A percentile compares a stretch with the other conserved stretches of the same genome.
Conservation (phyloP, 2,329 filamentous ascomycete genomes). For the Alternaria tenuissima region DNA sequence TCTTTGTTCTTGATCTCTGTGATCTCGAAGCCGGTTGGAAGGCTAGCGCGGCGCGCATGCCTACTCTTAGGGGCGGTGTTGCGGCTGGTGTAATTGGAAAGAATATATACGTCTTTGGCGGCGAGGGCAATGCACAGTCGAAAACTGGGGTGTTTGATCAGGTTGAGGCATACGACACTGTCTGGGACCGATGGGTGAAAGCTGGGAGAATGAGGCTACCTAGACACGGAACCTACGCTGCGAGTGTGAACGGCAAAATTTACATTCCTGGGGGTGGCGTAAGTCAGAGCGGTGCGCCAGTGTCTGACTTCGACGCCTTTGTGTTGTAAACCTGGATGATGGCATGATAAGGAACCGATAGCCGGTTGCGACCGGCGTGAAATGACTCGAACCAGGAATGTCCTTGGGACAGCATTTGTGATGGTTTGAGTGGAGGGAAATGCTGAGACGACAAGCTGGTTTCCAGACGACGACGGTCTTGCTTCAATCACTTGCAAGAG, state of each 20-base stretch:
- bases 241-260: slow-evolving; percentile 26
- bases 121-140: slow-evolving; percentile 30
- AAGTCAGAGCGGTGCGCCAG: slow-evolving; percentile 22
- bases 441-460: background rate
- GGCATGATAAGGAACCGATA: background rate
- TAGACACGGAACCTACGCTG: slow-evolving; percentile 38
- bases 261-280: slow-evolving; percentile 39
- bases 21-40: slow-evolving; percentile 31
- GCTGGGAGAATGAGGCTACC: slow-evolving; percentile 29
- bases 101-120: slow-evolving; percentile 39
- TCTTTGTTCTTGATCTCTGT: slow-evolving; percentile 35
- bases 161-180: slow-evolving; percentile 33
- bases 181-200: slow-evolving; percentile 26
- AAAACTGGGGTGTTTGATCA: slow-evolving; percentile 30
- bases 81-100: slow-evolving; percentile 26
- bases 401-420: background rate
- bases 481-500: background rate
- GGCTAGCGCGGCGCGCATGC: slow-evolving; percentile 27
- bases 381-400: background rate
- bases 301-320: slow-evolving; percentile 31
- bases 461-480: background rate
- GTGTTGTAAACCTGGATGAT: background rate
- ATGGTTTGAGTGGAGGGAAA: background rate
- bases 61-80: slow-evolving; percentile 34
- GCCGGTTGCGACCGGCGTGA: background rate